Conservation (phyloP, 2,329 filamentous ascomycete genomes). For the Dichotomopilus funicola region DNA sequence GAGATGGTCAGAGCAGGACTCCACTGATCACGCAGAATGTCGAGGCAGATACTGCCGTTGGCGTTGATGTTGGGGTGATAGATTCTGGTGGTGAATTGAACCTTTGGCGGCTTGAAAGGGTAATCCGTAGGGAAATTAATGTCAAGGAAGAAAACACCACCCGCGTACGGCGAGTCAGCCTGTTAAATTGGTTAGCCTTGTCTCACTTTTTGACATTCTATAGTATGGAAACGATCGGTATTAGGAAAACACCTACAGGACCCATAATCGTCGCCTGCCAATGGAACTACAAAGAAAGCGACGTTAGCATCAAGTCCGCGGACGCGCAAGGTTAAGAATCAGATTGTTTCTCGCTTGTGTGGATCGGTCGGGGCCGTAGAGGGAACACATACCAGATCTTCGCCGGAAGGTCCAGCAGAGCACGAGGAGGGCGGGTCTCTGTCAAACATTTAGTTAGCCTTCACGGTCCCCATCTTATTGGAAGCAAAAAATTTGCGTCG, state of each 20-base stretch:
- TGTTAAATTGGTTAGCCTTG: slow-evolving; percentile 30
- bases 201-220: slow-evolving; percentile 1
- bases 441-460: slow-evolving; percentile 28
- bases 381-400: slow-evolving; percentile 78
- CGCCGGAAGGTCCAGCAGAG: slow-evolving; percentile 92
- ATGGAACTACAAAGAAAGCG: slow-evolving; percentile 66
- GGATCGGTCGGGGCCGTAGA: slow-evolving; percentile 19
- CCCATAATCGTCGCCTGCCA: slow-evolving; percentile 99
- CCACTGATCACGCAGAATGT: slow-evolving; percentile 98
- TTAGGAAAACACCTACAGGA: slow-evolving; percentile 61
- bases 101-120: slow-evolving; percentile 99
- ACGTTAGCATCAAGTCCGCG: slow-evolving; percentile 17
- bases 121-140: slow-evolving; percentile 99
- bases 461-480: background rate
- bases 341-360: background rate
- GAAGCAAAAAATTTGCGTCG: too few species aligned
- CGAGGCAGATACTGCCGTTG: slow-evolving; percentile 97
- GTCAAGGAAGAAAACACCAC: slow-evolving; percentile 96
- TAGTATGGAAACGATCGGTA: background rate
- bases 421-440: slow-evolving; percentile 98
- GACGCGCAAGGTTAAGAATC: background rate
- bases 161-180: slow-evolving; percentile 95
- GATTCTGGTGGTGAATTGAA: slow-evolving; percentile 99
- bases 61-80: slow-evolving; percentile 99
- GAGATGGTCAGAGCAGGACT: slow-evolving; percentile 96